Evolutionary conservation across 768 basidiomycete genomes (phyloP).

Genomic region (Mycena haematopus): DNA sequence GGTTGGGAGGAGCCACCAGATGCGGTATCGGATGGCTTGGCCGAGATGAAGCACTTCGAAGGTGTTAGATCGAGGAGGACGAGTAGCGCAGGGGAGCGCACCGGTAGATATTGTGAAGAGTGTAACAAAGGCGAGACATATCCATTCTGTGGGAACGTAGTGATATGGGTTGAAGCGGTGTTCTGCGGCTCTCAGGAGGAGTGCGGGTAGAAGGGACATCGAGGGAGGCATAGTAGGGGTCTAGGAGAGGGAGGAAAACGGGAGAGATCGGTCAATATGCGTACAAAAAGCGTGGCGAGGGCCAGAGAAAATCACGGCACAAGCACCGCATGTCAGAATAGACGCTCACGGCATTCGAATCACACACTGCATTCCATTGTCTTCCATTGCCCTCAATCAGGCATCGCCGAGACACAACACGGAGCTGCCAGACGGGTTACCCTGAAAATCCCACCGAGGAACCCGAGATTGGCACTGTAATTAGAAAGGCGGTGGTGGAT

Average conservation of each 20-base stretch:
- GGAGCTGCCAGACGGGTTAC: not conserved
- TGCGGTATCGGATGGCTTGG: slow-evolving; percentile 18
- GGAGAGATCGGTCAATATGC: not conserved
- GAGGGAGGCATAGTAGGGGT: too few species aligned
- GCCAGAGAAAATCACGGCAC: not conserved
- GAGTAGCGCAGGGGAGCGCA: not conserved
- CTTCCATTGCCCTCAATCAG: not conserved
- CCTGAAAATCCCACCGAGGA: not conserved
- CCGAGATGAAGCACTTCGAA: slow-evolving; percentile 13
- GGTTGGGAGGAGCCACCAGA: slow-evolving; percentile 26
- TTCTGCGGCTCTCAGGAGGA: not conserved
- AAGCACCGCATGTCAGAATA: slow-evolving; percentile 11
- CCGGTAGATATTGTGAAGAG: slow-evolving; percentile 20
- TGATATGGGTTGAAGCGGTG: slow-evolving; percentile 17
- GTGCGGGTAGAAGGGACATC: not conserved
- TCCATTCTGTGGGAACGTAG: slow-evolving; percentile 23
- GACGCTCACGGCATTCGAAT: not conserved
- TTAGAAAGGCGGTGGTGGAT: not conserved
- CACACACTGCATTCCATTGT: not conserved
- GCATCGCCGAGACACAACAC: not conserved
- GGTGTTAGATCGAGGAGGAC: not conserved
- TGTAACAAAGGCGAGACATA: slow-evolving; percentile 18
- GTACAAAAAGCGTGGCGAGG: not conserved
- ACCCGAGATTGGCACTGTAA: not conserved
- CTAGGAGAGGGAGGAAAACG: not conserved